Conservation (phyloP, 2,329 filamentous ascomycete genomes). For the Penicillium sp. region DNA sequence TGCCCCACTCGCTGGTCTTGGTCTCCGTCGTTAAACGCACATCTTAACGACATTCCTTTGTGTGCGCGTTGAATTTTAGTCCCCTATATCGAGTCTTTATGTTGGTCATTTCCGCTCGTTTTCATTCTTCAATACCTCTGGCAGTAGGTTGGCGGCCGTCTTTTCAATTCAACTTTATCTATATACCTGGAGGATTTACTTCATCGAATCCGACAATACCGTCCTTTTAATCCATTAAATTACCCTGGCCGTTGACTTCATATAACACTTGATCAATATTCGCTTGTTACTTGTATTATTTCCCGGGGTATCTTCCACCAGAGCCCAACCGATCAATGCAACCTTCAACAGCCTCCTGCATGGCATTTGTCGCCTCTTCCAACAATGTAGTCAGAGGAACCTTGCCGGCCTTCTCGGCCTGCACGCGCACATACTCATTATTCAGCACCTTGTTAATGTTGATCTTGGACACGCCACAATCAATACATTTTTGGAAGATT, state of each 20-base stretch:
- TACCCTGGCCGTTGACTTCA: no score
- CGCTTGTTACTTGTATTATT: background rate
- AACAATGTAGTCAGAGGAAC: conserved; percentile 56
- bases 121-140: conserved; percentile 12
- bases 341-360: conserved; percentile 58
- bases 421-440: conserved; percentile 50
- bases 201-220: background rate
- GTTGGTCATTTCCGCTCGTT: background rate
- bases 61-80: background rate
- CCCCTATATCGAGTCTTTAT: background rate
- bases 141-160: conserved; percentile 3
- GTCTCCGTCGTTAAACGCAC: conserved; percentile 3
- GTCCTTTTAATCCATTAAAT: background rate
- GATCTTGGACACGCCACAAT: conserved; percentile 56
- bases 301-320: conserved; percentile 35
- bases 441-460: conserved; percentile 64
- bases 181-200: conserved; percentile 17
- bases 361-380: conserved; percentile 56
- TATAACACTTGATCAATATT: background rate
- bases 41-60: background rate
- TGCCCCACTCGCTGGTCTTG: conserved; percentile 1
- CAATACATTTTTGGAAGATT: conserved; percentile 57
- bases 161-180: conserved; percentile 9
- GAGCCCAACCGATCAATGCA: conserved; percentile 56
- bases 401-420: conserved; percentile 52